Evolutionary conservation across 768 basidiomycete genomes (phyloP).

Genomic region (Goffeauzyma gilvescens): DNA sequence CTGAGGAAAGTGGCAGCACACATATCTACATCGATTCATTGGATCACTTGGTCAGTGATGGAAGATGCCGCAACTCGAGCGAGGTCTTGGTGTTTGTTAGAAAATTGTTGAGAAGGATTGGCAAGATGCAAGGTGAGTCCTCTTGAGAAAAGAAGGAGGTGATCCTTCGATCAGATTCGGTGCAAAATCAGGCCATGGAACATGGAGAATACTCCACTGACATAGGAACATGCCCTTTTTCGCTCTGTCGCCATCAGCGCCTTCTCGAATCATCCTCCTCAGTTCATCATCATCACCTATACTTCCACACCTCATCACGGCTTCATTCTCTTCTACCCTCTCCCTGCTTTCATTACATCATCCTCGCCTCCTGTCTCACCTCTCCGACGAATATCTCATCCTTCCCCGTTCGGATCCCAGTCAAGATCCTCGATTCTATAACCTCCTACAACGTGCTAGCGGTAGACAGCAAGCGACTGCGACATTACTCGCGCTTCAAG

Average conservation of each 20-base stretch:
- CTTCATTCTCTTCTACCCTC: constrained; percentile 15
- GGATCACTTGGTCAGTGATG: constrained; percentile 20
- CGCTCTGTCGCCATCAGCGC: neutral
- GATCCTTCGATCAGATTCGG: neutral
- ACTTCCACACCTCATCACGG: constrained; percentile 12
- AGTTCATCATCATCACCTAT: constrained; percentile 11
- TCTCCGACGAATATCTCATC: constrained; percentile 52
- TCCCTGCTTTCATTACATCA: constrained; percentile 41
- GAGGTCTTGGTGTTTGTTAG: constrained; percentile 13
- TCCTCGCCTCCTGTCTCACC: constrained; percentile 45
- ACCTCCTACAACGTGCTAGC: constrained; percentile 52
- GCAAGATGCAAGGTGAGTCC: constrained; percentile 19
- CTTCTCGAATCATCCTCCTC: constrained; percentile 15
- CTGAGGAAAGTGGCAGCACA: too few species aligned
- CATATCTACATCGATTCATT: constrained; percentile 26
- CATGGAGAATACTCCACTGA: neutral
- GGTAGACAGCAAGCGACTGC: constrained; percentile 35
- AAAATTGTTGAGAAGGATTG: constrained; percentile 11
- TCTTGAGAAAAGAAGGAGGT: neutral
- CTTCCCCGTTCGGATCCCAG: constrained; percentile 40
- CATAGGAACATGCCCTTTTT: neutral
- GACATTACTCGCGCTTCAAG: constrained; percentile 45
- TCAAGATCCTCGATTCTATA: constrained; percentile 49
- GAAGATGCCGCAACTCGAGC: constrained; percentile 18
- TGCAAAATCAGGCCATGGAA: neutral